Base-by-base conservation (phyloP, 352 stramenopile species). In the Phytophthora multivora region DNA sequence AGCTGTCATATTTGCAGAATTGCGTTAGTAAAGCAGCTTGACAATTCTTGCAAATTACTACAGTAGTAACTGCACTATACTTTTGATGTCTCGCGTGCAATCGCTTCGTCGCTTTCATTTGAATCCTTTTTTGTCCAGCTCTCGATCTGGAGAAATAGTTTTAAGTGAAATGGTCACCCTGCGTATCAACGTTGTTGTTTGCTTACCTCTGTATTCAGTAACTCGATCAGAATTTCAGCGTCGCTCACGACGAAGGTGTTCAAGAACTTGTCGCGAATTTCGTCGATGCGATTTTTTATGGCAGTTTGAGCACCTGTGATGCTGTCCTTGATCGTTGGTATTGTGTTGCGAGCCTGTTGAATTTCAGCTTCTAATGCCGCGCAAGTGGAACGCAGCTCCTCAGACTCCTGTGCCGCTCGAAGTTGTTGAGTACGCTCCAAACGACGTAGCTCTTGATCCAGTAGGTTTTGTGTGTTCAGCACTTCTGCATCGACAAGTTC, bases 251-350 rank as follows among this genome's bases (percentile, higher is more conserved):
- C 63, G 15, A 79, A 79, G 19, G 48, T 51, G 10, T 46, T 50
- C 15, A 76, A 57, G 25, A 73, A 79, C 28, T 71, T 75, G 15
- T 70, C 55, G 5, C 71, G 71, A 41, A 79, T 46, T 65, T 73
- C 66, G 18, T 75, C 61, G 19, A 60, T 54, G 39, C 53, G 68
- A 28, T 76, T 76, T 53, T 66, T 73, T 46, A 76, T 59, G n/a
- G 63, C 54, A 11, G 53, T 73, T 66, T 73, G 42, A 23, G 59
- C 41, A n/a, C 33, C 48, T n/a, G 49, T 9, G 21, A 64, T 60
- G 26, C 33, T 56, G 5, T 39, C 31, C 19, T 52, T 67, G 30
- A 65, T 45, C 23, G 15, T 39, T 28, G 31, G 30, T n/a, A 70
- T 1, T 4, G 11, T 45, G 10, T 51, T 52, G 8, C 52, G 36